Conservation (phyloP, 2,329 filamentous ascomycete species). For the Venturia carpophila region DNA sequence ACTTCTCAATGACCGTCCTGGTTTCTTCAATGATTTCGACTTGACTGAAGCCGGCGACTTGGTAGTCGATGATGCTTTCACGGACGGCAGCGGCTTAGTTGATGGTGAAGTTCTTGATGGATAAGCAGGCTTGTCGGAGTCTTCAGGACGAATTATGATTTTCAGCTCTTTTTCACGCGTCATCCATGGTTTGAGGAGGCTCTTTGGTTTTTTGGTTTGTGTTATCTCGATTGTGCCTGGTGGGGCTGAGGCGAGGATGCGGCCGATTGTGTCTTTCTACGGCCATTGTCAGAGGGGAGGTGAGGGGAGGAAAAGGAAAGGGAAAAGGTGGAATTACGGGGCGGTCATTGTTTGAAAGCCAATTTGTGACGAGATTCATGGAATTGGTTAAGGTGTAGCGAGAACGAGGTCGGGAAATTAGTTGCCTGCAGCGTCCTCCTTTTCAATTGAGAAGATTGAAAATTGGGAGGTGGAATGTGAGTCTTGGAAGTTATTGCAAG, state of each 20-base stretch:
- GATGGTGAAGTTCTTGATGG: neutral
- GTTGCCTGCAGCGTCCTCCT: neutral
- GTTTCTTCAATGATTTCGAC: neutral
- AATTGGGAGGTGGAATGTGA: neutral
- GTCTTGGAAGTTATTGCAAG: neutral
- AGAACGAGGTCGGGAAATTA: neutral
- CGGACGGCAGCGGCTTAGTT: neutral
- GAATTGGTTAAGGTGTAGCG: neutral
- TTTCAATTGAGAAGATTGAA: neutral
- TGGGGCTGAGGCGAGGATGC: constrained; percentile 9
- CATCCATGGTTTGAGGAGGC: neutral
- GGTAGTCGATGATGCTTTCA: neutral
- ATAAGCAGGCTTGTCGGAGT: neutral
- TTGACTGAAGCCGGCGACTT: neutral
- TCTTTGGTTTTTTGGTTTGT: neutral
- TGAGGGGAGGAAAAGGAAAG: no score
- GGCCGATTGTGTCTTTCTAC: constrained; percentile 6
- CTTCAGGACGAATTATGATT: neutral
- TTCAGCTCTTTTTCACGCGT: constrained; percentile 1
- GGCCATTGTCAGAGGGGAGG: neutral
- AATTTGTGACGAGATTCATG: neutral
- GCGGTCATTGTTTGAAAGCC: neutral
- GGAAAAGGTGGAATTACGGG: neutral
- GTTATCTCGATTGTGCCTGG: constrained; percentile 8
- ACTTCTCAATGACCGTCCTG: neutral